These are phyloP conservation scores for Aspergillus quadricinctus DNA, from an alignment of 2,329 filamentous ascomycete species.

Conservation along the genomic window DNA sequence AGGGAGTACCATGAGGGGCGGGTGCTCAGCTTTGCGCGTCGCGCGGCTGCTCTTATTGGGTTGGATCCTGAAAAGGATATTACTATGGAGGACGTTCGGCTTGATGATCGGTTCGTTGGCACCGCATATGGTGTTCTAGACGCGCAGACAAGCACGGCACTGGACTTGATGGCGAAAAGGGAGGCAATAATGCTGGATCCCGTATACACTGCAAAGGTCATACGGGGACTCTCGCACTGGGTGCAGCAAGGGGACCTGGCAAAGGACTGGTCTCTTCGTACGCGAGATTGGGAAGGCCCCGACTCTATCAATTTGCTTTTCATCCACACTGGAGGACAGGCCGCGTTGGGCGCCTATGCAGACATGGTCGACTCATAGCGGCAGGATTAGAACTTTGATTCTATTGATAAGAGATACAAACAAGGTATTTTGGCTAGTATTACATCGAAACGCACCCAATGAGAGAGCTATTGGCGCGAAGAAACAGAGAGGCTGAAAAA, in stretches of 20 bases:
- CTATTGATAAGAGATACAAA: conserved; percentile 16
- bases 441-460: conserved; percentile 20
- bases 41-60: conserved; percentile 24
- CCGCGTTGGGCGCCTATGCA: conserved; percentile 29
- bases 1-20: conserved; percentile 25
- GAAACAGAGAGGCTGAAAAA: not conserved
- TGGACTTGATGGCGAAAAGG: conserved; percentile 22
- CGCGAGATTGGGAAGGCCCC: not conserved
- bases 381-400: conserved; percentile 5
- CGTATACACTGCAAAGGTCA: conserved; percentile 34
- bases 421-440: conserved; percentile 25
- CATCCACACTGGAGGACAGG: conserved; percentile 36
- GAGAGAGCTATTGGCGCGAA: conserved; percentile 1
- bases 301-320: conserved; percentile 30
- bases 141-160: conserved; percentile 14
- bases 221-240: conserved; percentile 25
- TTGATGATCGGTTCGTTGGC: conserved; percentile 32
- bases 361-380: conserved; percentile 10
- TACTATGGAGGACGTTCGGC: conserved; percentile 23
- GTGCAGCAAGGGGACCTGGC: conserved; percentile 17
- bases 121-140: conserved; percentile 31
- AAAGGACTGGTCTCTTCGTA: conserved; percentile 7
- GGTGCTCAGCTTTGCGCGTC: conserved; percentile 27
- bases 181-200: conserved; percentile 32
- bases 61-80: conserved; percentile 24